Base-by-base conservation (phyloP, 441 rosid genomes). In the Brassica hybrid region DNA sequence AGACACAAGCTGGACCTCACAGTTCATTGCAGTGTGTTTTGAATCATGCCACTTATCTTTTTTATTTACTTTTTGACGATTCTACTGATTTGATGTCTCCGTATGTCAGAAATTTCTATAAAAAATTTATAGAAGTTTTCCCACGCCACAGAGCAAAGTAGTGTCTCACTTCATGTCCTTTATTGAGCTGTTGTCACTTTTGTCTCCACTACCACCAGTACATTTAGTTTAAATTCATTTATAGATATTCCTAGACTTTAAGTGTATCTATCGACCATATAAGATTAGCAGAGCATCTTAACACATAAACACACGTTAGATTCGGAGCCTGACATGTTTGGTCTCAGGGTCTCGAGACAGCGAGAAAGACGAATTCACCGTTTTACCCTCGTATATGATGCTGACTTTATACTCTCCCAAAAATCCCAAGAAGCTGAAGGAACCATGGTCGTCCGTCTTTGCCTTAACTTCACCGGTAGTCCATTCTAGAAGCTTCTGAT, bases 361-460 rank as follows among this genome's bases (percentile, higher is more conserved):
- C 2, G 95, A 85, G 65, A 91, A 85, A 5, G 94, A 82, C 1
- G 91, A 84, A 69, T 62, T 80, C 12, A 82, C 81, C 13, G 83
- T 57, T 77, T 69, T 67, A 16, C 85, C 81, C 3, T 82, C 80
- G 58, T 50, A 78, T 7, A 4, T 11, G 25, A 86, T 81, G 23
- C 61, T 76, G 1, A 87, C 74, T 66, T 50, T 76, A 23, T 89
- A 88, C 72, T 91, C 97, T 36, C 98, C 95, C 12, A 91, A 68
- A 81, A 88, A 91, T n/a, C 96, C 95, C 32, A 69, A 71, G 25
- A 88, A 88, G 76, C 89, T 88, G 10, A 68, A 85, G 0, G 98
- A 86, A 12, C 97, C 97, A 38, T 83, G 83, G 41, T 85, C 88
- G 60, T 89, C 88, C 0, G 88, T 79, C 2, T 7, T 68, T 0